Conservation (phyloP, 352 stramenopile species). For the Pythium volutum region DNA sequence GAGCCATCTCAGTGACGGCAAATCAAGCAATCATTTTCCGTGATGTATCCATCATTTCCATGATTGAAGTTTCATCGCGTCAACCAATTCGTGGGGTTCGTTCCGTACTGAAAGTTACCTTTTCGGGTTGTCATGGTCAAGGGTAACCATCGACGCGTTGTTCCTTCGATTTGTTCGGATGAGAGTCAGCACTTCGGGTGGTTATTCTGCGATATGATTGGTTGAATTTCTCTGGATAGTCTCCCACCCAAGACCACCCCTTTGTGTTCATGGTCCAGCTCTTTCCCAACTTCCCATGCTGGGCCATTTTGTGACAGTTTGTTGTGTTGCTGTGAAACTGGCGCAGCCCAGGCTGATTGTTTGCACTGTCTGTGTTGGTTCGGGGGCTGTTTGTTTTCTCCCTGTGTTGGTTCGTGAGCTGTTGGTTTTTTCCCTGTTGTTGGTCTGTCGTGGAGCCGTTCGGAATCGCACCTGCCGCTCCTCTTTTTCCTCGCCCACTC, state of each 20-base stretch:
- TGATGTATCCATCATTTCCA: not conserved
- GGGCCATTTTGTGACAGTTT: not conserved
- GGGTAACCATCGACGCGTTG: not conserved
- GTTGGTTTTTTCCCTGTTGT: slow-evolving; percentile 1
- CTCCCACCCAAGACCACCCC: not conserved
- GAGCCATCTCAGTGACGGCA: no score
- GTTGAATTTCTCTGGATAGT: slow-evolving; percentile 8
- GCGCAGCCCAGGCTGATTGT: not conserved
- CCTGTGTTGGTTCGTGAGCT: not conserved
- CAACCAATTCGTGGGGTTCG: no score
- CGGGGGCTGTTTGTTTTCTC: no score
- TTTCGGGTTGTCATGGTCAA: no score
- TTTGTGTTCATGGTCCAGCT: slow-evolving; percentile 5
- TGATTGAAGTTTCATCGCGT: not conserved
- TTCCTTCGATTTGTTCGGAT: not conserved
- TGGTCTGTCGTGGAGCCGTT: not conserved
- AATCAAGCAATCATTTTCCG: no score
- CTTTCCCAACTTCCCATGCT: slow-evolving; percentile 6
- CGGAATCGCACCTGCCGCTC: not conserved
- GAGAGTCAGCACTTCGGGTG: slow-evolving; percentile 10
- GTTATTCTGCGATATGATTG: slow-evolving; percentile 5
- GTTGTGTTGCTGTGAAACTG: not conserved
- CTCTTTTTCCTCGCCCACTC: not conserved
- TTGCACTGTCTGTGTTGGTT: not conserved
- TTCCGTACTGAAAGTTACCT: no score